phyloP scores from a whole-genome alignment of 2,329 filamentous ascomycete species.

The Fusarium ramigenum region DNA sequence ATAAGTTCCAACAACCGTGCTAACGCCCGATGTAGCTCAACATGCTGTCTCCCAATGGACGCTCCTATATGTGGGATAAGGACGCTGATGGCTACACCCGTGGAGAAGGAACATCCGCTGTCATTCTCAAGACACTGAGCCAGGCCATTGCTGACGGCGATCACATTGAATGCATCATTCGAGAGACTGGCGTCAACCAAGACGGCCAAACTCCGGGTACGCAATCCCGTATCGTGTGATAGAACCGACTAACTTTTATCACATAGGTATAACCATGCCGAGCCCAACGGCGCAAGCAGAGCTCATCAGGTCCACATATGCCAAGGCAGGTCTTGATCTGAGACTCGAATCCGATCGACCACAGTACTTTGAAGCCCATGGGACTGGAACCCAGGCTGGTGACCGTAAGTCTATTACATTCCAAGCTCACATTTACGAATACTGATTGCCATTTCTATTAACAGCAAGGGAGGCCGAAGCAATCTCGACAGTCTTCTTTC shows the following conservation, averaged over 20 bases:
- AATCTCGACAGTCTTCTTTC: not conserved
- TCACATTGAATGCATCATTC: not conserved
- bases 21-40: not conserved
- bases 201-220: not conserved
- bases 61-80: conserved; percentile 6
- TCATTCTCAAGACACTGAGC: conserved; percentile 11
- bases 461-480: conserved; percentile 6
- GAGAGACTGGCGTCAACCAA: not conserved
- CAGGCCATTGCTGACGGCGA: not conserved
- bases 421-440: too few species aligned
- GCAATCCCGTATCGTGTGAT: not conserved
- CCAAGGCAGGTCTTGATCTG: not conserved
- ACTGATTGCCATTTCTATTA: not conserved
- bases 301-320: not conserved
- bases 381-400: conserved; percentile 12
- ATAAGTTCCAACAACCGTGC: accelerated
- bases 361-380: conserved; percentile 10
- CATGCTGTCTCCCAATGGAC: conserved; percentile 1
- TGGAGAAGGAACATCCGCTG: conserved; percentile 3
- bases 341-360: not conserved
- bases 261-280: not conserved
- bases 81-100: conserved; percentile 15
- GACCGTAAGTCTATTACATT: not conserved
- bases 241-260: not conserved
- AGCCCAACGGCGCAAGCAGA: not conserved